Evolutionary conservation across 352 stramenopile species (phyloP).

Genomic region (Phytophthora pistaciae): DNA sequence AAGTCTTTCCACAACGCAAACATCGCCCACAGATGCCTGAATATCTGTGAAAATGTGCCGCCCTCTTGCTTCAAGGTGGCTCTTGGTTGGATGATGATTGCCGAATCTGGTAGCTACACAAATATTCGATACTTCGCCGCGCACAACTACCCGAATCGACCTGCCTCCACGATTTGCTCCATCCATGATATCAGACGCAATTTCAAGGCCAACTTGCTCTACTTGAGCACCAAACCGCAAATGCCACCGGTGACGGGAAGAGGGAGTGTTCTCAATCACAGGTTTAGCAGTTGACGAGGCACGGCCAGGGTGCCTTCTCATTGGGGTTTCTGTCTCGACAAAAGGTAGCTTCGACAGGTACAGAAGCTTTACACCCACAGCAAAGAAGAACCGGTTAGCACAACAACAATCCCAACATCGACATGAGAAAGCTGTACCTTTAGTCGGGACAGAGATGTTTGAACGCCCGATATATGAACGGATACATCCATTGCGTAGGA

Average conservation of each 20-base stretch:
- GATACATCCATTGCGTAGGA: constrained; percentile 29
- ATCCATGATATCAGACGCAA: constrained; percentile 34
- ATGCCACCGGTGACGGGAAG: constrained; percentile 25
- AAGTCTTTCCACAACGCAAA: constrained; percentile 46
- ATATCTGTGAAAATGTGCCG: constrained; percentile 43
- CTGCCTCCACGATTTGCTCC: constrained; percentile 7
- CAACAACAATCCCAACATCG: neutral
- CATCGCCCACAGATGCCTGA: constrained; percentile 45
- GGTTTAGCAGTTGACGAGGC: neutral
- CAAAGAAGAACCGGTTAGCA: constrained; percentile 14
- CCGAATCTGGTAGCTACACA: constrained; percentile 43
- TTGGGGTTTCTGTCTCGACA: neutral
- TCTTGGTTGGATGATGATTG: constrained; percentile 51
- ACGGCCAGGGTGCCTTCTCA: neutral
- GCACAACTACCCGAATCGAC: constrained; percentile 17
- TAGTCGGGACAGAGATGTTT: constrained; percentile 38
- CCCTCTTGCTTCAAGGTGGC: constrained; percentile 6
- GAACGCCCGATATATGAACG: constrained; percentile 28
- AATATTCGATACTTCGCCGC: constrained; percentile 25
- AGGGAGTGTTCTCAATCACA: neutral
- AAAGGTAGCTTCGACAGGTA: constrained; percentile 55
- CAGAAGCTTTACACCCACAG: constrained; percentile 37
- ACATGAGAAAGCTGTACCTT: constrained; percentile 35
- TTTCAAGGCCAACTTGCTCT: constrained; percentile 25
- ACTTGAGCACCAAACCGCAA: constrained; percentile 44